Evolutionary conservation across 768 basidiomycete species (phyloP), one percentile per base, ranked within the genome.

Genomic region (Naganishia friedmannii): DNA sequence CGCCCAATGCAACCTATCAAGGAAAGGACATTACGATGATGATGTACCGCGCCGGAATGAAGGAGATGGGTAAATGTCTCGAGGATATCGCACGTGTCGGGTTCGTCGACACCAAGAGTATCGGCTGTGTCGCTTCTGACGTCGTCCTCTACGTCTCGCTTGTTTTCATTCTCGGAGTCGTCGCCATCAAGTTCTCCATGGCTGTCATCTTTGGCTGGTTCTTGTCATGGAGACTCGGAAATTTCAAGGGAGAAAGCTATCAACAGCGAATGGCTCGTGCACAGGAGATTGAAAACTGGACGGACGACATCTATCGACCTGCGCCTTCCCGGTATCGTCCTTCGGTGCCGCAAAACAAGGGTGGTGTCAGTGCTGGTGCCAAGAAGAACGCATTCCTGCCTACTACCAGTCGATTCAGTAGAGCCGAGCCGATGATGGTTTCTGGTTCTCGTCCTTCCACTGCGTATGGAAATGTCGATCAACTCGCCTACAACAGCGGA

Each of bases 151-250:
- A 93, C 80, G 85, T 95, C 68, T 97, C 95, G 56, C 88, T 98
- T 76, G 86, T 93, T 74, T 96, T 98, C 86, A 98, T 99, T 80
- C 89, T 95, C 73, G 95, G 95, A 71, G 95, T 98, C 72, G 95
- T 98, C 73, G 85, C 87, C 66, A 93, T 96, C 80, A 91, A 93
- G 42, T 99, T 98, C 83, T 84, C 86, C 74, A 95, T 98, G 93
- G 96, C 96, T 56, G 91, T 96, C 77, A 85, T 95, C 79, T 99
- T 98, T 82, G 86, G 90, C 29, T 99, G 96, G 96, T 98, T 97
- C 86, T 90, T 91, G 80, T 92, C 90, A n/a, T 93, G 91, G 89
- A 88, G 88, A 76, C 85, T 99, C 51, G 96, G 96, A 57, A 90
- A 91, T 73, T 98, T 95, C 85, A 89, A 90, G 72, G 86, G 87